These are phyloP conservation scores for Diphasiastrum complanatum DNA, from an alignment of 83 land plant genomes.

Conservation along the genomic window DNA sequence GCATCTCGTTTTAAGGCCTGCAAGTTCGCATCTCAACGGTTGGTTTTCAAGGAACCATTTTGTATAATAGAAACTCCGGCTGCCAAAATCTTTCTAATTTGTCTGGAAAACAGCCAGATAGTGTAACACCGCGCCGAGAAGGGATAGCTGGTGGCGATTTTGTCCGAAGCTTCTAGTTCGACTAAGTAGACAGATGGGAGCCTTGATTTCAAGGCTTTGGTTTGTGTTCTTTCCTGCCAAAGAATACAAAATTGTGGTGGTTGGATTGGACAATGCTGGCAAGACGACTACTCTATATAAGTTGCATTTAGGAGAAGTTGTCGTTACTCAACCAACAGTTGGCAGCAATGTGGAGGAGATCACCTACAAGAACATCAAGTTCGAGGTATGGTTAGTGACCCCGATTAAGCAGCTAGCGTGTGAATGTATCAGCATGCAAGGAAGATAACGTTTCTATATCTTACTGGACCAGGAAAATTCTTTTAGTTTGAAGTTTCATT, in stretches of 20 bases:
- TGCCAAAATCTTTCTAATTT: too few species aligned
- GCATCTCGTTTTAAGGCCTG: too few species aligned
- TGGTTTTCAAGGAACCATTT: too few species aligned
- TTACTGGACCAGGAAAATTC: too few species aligned
- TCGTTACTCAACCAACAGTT: conserved; percentile 88
- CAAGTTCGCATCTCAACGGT: too few species aligned
- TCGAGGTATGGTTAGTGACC: conserved; percentile 50
- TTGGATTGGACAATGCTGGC: conserved; percentile 95
- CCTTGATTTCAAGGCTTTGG: conserved; percentile 74
- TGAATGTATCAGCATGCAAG: background rate
- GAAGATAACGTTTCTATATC: too few species aligned
- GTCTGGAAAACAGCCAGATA: too few species aligned
- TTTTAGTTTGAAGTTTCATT: too few species aligned
- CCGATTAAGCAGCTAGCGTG: background rate
- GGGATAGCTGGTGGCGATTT: too few species aligned
- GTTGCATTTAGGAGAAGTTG: conserved; percentile 90
- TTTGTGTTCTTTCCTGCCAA: conserved; percentile 93
- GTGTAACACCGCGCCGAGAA: too few species aligned
- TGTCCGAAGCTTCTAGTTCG: too few species aligned
- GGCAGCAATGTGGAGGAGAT: conserved; percentile 98
- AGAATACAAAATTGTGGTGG: conserved; percentile 94
- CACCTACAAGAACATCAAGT: conserved; percentile 86
- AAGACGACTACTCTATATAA: conserved; percentile 98
- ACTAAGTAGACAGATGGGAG: conserved; percentile 69
- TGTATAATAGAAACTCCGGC: too few species aligned